Evolutionary conservation across 805 yeast species (phyloP), one percentile per base, ranked within the genome.

Genomic region (Candida incommunis): DNA sequence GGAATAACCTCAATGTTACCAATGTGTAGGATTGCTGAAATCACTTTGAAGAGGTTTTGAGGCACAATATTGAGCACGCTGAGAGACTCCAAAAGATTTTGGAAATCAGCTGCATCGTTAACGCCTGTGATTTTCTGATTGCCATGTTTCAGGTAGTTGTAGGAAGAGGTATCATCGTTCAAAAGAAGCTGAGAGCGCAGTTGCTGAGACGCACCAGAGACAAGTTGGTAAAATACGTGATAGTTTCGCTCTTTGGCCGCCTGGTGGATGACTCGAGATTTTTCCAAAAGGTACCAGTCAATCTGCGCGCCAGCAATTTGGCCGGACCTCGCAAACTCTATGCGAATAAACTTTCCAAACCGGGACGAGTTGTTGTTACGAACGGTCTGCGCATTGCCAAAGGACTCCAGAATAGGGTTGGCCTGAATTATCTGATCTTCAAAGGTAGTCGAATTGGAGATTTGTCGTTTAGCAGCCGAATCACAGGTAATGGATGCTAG

Each of bases 331-430:
- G 74, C 71, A 53, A 90, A 84, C 58, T 79, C 86, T 48, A 92
- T 83, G 56, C 87, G 82, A 51, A 92, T 84, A 57, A 92, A 92
- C 64, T 92, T 92, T 31, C 99, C 99, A 61, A 92, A 92, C 57
- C 99, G 75, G 3, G 97, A 90, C 2, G 96, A 87, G 62, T 92
- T 92, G 61, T 88, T 79, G 60, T 92, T 92, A 55, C 92, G 75
- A 15, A 86, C 84, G 0, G 99, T 92, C 57, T 90, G 95, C 1
- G 99, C 90, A 62, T 92, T 92, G 54, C 99, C 99, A 62, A 92
- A 92, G 25, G 96, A 78, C 63, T 92, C 99, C 53, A 92, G 64
- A 43, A 92, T 86, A 1, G 98, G 99, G 58, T 92, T 92, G 4
- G 97, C 95, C 57, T 85, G 88, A 25, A 92, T 62, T 44, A 92